Evolutionary conservation across 2,329 filamentous ascomycete genomes (phyloP), one percentile per base, ranked within the genome.

Genomic region (Alternaria brassicae): DNA sequence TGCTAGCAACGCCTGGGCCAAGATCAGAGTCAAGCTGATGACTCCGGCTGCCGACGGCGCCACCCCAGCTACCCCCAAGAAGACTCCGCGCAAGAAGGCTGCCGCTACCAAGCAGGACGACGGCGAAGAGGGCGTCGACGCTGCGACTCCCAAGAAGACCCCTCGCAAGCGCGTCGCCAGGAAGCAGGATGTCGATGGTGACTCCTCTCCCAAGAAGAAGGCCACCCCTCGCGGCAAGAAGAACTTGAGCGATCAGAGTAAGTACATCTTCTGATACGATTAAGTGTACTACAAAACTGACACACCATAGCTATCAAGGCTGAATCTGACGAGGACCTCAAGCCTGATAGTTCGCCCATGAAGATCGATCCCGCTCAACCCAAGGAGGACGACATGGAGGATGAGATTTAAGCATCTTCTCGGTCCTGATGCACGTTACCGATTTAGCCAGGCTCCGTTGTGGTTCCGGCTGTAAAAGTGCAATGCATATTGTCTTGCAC

Each of bases 1-100:
- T 27, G 77, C 77, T 12, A 59, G 68, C 60, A 79, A 79, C 49
- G 75, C 76, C 30, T 78, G 76, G 76, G 67, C 71, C 47, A 72
- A 71, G 58, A 71, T 78, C 64, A 73, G 69, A 60, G 54, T 37
- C 62, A 78, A 78, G 66, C 64, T 78, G 17, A 65, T 67, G 42
- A 21, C 41, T 4, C 34, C 57, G 4, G 15, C 40, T 23, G n/a
- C 48, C 40, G 65, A 62, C 3, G 66, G 60, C 47, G 58, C 34
- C 28, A 42, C 41, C 10, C 55, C 61, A 7, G 48, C 52, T 36
- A 68, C 67, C 12, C 68, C 69, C 44, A 72, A 73, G 64, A 72
- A 70, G 60, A 53, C n/a, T 30, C 19, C 52, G 9, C 66, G 58
- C 52, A 70, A 67, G 63, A 68, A 69, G 57, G 47, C 56, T 19